phyloP scores from a whole-genome alignment of 176 grass and related monocot species.

The Cenchrus purpureus region DNA sequence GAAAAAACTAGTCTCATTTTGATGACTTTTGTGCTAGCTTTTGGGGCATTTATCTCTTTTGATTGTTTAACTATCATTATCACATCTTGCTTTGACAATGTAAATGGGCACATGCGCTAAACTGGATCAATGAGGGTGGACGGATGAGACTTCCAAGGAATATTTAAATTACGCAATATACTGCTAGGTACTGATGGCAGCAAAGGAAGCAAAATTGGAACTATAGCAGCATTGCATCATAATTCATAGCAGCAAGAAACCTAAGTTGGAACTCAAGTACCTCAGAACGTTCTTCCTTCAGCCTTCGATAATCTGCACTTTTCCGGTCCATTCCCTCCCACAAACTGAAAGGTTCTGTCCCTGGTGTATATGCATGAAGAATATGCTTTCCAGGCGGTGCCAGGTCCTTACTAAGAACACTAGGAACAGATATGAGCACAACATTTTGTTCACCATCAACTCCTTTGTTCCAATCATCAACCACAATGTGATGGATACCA shows the following conservation, averaged over 20 bases:
- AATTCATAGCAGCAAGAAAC: constrained; percentile 23
- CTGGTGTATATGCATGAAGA: constrained; percentile 93
- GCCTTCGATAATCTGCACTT: constrained; percentile 65
- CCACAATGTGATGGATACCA: constrained; percentile 95
- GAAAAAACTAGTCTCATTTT: constrained; percentile 21
- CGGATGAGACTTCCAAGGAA: constrained; percentile 6
- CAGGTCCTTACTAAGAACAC: constrained; percentile 68
- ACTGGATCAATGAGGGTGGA: background rate
- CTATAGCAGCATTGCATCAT: constrained; percentile 13
- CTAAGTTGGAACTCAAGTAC: constrained; percentile 37
- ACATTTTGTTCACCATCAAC: constrained; percentile 88
- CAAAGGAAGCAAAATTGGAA: background rate
- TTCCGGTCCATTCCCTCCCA: constrained; percentile 88
- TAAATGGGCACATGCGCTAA: constrained; percentile 14
- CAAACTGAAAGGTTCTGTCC: constrained; percentile 86
- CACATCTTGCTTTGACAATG: constrained; percentile 3
- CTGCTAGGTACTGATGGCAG: constrained; percentile 10
- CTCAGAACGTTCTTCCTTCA: constrained; percentile 93
- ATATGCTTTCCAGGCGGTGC: constrained; percentile 83
- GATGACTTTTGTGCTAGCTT: constrained; percentile 23
- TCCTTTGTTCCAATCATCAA: constrained; percentile 85
- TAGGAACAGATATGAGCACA: constrained; percentile 89
- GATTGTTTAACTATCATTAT: background rate
- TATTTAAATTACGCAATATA: background rate
- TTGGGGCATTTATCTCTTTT: constrained; percentile 23